Conservation (phyloP, 805 yeast species). For the Saturnispora dispora region DNA sequence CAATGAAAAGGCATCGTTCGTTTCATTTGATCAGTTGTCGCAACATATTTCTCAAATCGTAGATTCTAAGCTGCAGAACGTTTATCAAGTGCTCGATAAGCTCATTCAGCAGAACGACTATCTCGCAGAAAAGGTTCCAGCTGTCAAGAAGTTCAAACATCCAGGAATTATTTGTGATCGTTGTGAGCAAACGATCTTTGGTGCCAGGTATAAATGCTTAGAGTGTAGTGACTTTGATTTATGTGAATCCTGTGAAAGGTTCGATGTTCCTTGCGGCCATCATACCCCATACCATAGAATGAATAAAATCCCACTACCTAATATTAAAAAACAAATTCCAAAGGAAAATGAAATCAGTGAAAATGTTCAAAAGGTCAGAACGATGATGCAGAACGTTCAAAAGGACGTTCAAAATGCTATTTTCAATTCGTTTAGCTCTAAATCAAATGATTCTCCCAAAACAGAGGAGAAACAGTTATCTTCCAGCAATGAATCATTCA, state of each 20-base stretch:
- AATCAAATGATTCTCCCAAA: not conserved
- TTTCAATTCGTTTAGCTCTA: not conserved
- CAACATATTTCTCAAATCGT: not conserved
- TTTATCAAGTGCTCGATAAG: not conserved
- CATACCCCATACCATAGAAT: constrained; percentile 23
- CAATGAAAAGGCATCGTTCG: not conserved
- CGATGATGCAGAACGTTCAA: not conserved
- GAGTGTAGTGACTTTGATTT: constrained; percentile 47
- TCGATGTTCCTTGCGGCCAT: constrained; percentile 9
- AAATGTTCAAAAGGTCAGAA: not conserved
- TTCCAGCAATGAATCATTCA: not conserved
- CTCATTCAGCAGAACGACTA: not conserved
- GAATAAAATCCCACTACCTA: constrained; percentile 17
- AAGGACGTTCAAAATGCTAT: not conserved
- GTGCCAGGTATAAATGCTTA: constrained; percentile 41
- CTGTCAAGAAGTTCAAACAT: constrained; percentile 11
- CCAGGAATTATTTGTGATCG: constrained; percentile 25
- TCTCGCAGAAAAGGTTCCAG: not conserved
- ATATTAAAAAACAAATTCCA: not conserved
- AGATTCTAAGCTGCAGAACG: not conserved
- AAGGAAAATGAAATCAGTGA: not conserved
- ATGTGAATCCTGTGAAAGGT: constrained; percentile 35
- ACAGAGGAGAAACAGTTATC: not conserved
- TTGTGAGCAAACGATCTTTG: constrained; percentile 25
- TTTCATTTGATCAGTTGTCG: not conserved